Conservation (phyloP, 192 early-diverging fungal species). For the Backusella liffmaniae region DNA sequence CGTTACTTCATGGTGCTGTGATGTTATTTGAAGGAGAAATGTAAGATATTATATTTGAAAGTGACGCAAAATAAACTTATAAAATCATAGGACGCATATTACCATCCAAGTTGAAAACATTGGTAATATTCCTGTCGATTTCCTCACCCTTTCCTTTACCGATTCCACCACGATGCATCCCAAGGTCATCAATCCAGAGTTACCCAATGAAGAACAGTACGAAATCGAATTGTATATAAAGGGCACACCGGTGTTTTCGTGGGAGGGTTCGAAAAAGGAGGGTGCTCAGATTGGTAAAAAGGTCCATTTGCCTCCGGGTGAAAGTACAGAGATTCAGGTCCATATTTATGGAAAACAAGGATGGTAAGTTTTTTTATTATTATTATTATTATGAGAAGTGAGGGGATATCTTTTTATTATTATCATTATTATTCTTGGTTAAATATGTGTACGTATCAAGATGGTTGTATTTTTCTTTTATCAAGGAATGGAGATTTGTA, state of each 20-base stretch:
- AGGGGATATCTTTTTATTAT: background rate
- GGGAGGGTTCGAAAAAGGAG: slow-evolving; percentile 39
- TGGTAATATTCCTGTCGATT: slow-evolving; percentile 66
- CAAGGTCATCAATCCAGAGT: slow-evolving; percentile 31
- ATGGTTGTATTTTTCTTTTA: too few species aligned
- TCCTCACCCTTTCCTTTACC: slow-evolving; percentile 56
- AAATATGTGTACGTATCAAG: background rate
- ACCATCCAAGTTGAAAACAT: slow-evolving; percentile 74
- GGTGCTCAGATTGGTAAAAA: slow-evolving; percentile 21
- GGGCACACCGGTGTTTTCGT: slow-evolving; percentile 53
- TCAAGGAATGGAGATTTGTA: background rate
- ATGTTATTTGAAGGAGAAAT: slow-evolving; percentile 86
- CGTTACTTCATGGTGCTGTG: slow-evolving; percentile 57
- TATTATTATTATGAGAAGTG: background rate
- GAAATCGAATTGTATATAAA: slow-evolving; percentile 64
- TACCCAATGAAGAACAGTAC: slow-evolving; percentile 68
- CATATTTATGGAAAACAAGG: slow-evolving; percentile 73
- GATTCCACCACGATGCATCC: slow-evolving; percentile 45
- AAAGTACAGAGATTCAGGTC: slow-evolving; percentile 49
- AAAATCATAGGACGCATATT: slow-evolving; percentile 42
- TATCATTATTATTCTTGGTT: background rate
- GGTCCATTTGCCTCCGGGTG: slow-evolving; percentile 55
- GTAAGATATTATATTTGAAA: background rate
- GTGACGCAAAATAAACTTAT: background rate
- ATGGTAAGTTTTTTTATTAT: slow-evolving; percentile 8